These are phyloP conservation scores for Plasmodium gallinaceum DNA, from an alignment of 169 alveolate genomes.

Conservation along the genomic window DNA sequence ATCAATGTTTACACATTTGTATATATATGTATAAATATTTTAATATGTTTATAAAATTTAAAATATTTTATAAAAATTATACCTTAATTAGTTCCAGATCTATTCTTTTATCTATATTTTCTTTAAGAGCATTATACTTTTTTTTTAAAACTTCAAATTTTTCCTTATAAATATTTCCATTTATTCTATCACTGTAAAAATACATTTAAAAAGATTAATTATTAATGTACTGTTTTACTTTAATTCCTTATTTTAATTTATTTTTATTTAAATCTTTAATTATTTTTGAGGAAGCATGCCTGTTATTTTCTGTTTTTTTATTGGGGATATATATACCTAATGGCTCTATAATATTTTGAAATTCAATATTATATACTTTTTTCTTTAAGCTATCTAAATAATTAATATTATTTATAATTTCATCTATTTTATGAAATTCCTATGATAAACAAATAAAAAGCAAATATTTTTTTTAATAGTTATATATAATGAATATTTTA, in stretches of 20 bases:
- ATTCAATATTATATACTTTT: slow-evolving; percentile 15
- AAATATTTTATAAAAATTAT: neutral
- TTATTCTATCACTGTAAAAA: slow-evolving; percentile 2
- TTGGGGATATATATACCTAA: slow-evolving; percentile 29
- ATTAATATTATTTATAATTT: slow-evolving; percentile 31
- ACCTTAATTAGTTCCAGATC: slow-evolving; percentile 55
- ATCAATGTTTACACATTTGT: neutral
- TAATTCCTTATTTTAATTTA: neutral
- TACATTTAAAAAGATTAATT: neutral
- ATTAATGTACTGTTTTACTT: neutral
- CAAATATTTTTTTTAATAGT: neutral
- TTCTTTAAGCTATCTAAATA: slow-evolving; percentile 35
- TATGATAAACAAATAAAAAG: slow-evolving; percentile 6
- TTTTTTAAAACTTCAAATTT: slow-evolving; percentile 39
- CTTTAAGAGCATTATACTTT: slow-evolving; percentile 45
- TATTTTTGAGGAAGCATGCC: slow-evolving; percentile 19
- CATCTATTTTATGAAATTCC: slow-evolving; percentile 61
- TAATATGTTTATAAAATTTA: neutral
- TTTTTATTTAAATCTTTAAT: slow-evolving; percentile 5
- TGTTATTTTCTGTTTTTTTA: neutral
- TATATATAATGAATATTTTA: neutral
- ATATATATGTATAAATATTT: neutral
- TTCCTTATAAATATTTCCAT: slow-evolving; percentile 18
- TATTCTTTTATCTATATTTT: slow-evolving; percentile 36
- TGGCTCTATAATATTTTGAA: slow-evolving; percentile 32